Conservation (phyloP, 306 rosid genomes). For the Pyrus bretschneideri region DNA sequence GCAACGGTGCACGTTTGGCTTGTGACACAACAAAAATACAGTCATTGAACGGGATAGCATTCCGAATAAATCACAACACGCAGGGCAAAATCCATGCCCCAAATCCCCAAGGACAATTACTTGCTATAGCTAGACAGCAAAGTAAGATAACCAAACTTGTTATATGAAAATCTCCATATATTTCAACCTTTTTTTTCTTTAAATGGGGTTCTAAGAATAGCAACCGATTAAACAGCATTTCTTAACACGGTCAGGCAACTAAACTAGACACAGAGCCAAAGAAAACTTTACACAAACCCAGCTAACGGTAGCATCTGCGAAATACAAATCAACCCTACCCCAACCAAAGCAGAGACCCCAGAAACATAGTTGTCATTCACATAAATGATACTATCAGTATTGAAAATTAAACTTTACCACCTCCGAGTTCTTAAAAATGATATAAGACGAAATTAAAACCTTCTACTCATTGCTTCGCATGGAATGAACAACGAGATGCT, state of each 20-base stretch:
- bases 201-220: neutral
- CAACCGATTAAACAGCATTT: neutral
- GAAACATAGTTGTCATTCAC: slow-evolving; percentile 10
- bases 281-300: slow-evolving; percentile 20
- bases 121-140: neutral
- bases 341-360: slow-evolving; percentile 23
- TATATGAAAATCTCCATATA: neutral
- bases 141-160: neutral
- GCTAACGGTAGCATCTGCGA: slow-evolving; percentile 15
- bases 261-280: slow-evolving; percentile 21
- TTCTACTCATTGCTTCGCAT: slow-evolving; percentile 31
- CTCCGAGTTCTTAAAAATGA: slow-evolving; percentile 17
- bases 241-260: slow-evolving; percentile 11
- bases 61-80: too few species aligned
- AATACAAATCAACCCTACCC: slow-evolving; percentile 17
- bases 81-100: neutral
- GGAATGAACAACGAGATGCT: slow-evolving; percentile 37
- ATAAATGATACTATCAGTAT: slow-evolving; percentile 19
- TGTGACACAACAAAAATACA: too few species aligned
- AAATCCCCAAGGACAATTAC: neutral
- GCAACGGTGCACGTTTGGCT: too few species aligned
- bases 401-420: slow-evolving; percentile 24
- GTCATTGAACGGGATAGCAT: too few species aligned
- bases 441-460: slow-evolving; percentile 7
- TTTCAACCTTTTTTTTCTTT: neutral